Base-by-base conservation (phyloP, 192 early-diverging fungal species). In the Endogone sp. region DNA sequence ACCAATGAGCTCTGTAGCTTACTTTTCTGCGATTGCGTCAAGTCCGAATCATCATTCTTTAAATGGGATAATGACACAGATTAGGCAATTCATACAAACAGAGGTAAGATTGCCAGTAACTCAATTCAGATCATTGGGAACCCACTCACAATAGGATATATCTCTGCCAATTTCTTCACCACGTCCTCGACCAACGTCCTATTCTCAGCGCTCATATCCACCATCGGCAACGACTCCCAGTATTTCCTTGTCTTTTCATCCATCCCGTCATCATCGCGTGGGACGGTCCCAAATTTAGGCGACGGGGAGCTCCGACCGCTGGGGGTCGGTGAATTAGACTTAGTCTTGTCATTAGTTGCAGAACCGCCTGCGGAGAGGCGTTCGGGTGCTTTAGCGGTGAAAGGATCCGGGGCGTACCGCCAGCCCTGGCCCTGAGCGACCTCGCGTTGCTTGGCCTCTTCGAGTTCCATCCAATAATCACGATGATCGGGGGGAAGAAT, bases 371-470 rank as follows among this genome's bases (percentile, higher is more conserved):
- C 37, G 37, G 37, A 49, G 16, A 6, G 9, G 61, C 60, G 66
- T 77, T 80, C 69, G 2, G 79, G 80, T 2, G 82, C 71, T 13
- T 88, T 75, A 23, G 85, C 84, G 4, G 78, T 81, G 76, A 95
- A 97, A 24, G 95, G 95, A 78, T 97, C 95, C 13, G 79, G 75
- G 0, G 85, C 72, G 75, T 92, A 97, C 24, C 85, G 77, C 80
- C 87, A 86, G 22, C 70, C 63, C 1, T 69, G 68, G 3, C 61
- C 63, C 2, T 74, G 72, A 1, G 71, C 63, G 11, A 75, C 75
- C 4, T 73, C 69, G 22, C 80, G 76, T 29, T 79, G 83, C 49
- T 82, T 79, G 31, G 78, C 66, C 9, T 75, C 76, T 23, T 93
- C 92, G 37, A 92, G 79, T 8, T 84, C 73, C 16, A 72, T 71